Evolutionary conservation across 169 alveolate species (phyloP).

Genomic region (Amoebophrya sp.): DNA sequence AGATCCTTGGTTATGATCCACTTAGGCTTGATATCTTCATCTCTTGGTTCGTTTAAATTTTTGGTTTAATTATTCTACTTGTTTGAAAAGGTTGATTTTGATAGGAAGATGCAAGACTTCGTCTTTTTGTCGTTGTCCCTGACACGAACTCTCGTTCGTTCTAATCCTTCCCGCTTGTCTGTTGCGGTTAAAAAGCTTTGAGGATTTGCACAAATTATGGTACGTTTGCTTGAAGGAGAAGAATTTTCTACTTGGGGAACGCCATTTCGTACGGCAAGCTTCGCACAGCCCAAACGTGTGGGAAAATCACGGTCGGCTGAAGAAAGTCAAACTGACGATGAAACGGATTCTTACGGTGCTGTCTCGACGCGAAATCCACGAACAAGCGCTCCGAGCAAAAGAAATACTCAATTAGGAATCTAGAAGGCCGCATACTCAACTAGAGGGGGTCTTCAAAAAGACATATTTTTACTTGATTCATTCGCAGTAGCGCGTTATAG

Average conservation of each 20-base stretch:
- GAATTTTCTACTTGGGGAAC: conserved; percentile 64
- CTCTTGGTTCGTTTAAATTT: no score
- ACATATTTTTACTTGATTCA: no score
- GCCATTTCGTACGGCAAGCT: conserved; percentile 55
- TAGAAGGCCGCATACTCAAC: no score
- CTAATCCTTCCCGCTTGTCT: conserved; percentile 64
- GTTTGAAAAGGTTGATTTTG: no score
- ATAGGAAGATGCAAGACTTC: no score
- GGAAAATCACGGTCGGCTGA: conserved; percentile 62
- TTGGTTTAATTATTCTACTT: no score
- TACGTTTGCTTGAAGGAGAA: conserved; percentile 66
- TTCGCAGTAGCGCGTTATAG: no score
- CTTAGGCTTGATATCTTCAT: no score
- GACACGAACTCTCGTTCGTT: no score
- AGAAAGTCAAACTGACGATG: conserved; percentile 67
- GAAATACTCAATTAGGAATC: conserved; percentile 50
- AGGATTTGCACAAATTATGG: conserved; percentile 61
- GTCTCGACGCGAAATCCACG: conserved; percentile 66
- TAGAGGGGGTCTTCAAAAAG: no score
- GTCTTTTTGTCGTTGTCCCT: no score
- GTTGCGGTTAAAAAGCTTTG: conserved; percentile 61
- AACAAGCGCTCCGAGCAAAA: conserved; percentile 65
- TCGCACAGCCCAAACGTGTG: conserved; percentile 46
- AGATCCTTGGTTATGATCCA: conserved; percentile 67
- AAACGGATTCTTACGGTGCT: conserved; percentile 65